These are phyloP conservation scores for Prunus kanzakura DNA, from an alignment of 306 rosid genomes.

Conservation along the genomic window DNA sequence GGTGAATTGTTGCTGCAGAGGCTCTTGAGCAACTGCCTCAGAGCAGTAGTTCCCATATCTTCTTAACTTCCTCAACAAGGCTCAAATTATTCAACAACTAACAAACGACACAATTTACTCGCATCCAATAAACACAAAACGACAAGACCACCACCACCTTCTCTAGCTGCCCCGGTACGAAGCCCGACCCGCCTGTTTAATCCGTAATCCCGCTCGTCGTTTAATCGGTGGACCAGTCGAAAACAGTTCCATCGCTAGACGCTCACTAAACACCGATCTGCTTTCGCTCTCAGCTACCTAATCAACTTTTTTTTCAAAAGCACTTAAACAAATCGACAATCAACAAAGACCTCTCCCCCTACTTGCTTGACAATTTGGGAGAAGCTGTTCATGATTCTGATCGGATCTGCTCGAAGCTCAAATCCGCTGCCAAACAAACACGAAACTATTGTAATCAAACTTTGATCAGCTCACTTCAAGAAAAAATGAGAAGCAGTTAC, in stretches of 20 bases:
- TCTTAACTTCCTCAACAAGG: constrained; percentile 3
- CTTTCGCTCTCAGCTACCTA: not conserved
- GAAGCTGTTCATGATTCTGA: constrained; percentile 21
- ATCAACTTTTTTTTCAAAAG: not conserved
- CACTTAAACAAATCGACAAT: constrained; percentile 27
- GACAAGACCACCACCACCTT: not conserved
- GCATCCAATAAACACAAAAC: constrained; percentile 12
- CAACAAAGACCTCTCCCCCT: not conserved
- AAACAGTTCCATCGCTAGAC: constrained; percentile 51
- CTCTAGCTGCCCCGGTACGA: constrained; percentile 89
- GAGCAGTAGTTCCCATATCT: constrained; percentile 56
- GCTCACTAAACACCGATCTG: not conserved
- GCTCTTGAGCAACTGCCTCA: constrained; percentile 55
- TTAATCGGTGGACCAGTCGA: constrained; percentile 68
- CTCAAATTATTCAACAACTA: constrained; percentile 13
- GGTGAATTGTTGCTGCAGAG: constrained; percentile 56
- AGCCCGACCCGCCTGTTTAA: constrained; percentile 90
- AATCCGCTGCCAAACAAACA: not conserved
- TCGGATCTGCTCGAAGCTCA: not conserved
- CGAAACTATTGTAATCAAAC: not conserved
- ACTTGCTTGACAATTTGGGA: constrained; percentile 21
- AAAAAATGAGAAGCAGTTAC: not conserved
- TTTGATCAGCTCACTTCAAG: not conserved
- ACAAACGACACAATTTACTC: constrained; percentile 21
- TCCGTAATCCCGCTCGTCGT: constrained; percentile 68